Base-by-base conservation (phyloP, 768 basidiomycete genomes). In the Russula griseocarnosa region DNA sequence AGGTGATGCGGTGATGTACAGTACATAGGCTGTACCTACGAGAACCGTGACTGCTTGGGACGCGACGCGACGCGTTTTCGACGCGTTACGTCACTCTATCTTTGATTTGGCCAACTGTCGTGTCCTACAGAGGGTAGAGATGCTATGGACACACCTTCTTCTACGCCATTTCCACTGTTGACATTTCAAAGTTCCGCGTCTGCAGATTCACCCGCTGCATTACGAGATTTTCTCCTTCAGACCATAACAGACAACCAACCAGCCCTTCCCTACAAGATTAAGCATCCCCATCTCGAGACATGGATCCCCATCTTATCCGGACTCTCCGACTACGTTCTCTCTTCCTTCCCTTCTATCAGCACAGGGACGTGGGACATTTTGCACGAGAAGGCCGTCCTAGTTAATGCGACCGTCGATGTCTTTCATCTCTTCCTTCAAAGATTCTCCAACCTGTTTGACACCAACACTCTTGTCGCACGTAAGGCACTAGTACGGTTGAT, bases 301-400 rank as follows among this genome's bases (percentile, higher is more conserved):
- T 87, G 83, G 84, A 69, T 79, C 13, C 77, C 78, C 30, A 76
- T 86, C 61, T 74, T 86, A 55, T 70, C 77, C 52, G 81, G 62
- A 40, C 64, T 70, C 47, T 70, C 83, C 1, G 82, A 85, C 51
- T 77, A 82, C 62, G 79, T 83, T 67, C 77, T 85, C 47, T 75
- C 75, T 6, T 71, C 77, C 14, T 85, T 89, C 70, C 84, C 85
- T n/a, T 74, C 79, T 11, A 79, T 83, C n/a, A 76, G 75, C 26
- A 72, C 75, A 36, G 75, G 80, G 28, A 73, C 77, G 2, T 88
- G 86, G 83, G 75, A 74, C 47, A 77, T 79, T 13, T 77, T 83
- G 67, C 78, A 83, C 67, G 85, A 87, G 69, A 84, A 82, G 67
- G 76, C 84, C 60, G 78, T 76, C 60, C 75, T 87, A 66, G 80